These are phyloP conservation scores for Rhizopogon vesiculosus DNA, from an alignment of 768 basidiomycete genomes.

Conservation along the genomic window DNA sequence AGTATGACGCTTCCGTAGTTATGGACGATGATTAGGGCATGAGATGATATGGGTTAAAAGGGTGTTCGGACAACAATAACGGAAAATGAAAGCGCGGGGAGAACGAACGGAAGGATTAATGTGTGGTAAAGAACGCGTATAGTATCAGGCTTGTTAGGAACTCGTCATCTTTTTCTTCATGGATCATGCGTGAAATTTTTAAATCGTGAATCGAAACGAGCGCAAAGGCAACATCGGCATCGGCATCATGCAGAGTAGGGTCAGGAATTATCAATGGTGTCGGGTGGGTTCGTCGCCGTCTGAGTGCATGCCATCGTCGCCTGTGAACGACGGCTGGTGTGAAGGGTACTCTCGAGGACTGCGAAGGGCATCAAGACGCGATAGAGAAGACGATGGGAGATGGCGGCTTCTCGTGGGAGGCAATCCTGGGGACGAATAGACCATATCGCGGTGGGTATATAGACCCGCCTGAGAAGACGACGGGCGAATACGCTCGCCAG, in stretches of 20 bases:
- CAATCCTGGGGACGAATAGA: no score
- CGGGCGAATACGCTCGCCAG: slow-evolving; percentile 9
- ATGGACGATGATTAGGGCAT: slow-evolving; percentile 1
- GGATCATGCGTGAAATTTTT: slow-evolving; percentile 12
- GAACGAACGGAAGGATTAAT: slow-evolving; percentile 14
- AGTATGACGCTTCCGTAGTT: slow-evolving; percentile 11
- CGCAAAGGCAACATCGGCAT: not conserved
- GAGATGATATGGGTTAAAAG: slow-evolving; percentile 1
- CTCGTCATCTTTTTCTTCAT: slow-evolving; percentile 23
- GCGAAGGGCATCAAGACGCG: slow-evolving; percentile 13
- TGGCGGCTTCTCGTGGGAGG: not conserved
- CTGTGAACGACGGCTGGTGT: slow-evolving; percentile 9
- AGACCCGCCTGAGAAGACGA: not conserved
- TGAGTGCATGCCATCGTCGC: slow-evolving; percentile 12
- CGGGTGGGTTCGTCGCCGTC: slow-evolving; percentile 9
- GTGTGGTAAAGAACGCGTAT: slow-evolving; percentile 6
- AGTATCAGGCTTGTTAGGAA: not conserved
- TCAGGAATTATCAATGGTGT: slow-evolving; percentile 16
- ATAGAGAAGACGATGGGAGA: not conserved
- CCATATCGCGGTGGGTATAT: slow-evolving; percentile 12
- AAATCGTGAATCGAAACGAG: slow-evolving; percentile 15
- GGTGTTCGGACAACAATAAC: slow-evolving; percentile 16
- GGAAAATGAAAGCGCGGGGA: slow-evolving; percentile 9
- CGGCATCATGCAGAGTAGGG: slow-evolving; percentile 6
- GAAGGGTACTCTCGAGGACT: slow-evolving; percentile 13